These are phyloP conservation scores for Parmelia sp. DNA, from an alignment of 495 filamentous ascomycete species.

Conservation along the genomic window DNA sequence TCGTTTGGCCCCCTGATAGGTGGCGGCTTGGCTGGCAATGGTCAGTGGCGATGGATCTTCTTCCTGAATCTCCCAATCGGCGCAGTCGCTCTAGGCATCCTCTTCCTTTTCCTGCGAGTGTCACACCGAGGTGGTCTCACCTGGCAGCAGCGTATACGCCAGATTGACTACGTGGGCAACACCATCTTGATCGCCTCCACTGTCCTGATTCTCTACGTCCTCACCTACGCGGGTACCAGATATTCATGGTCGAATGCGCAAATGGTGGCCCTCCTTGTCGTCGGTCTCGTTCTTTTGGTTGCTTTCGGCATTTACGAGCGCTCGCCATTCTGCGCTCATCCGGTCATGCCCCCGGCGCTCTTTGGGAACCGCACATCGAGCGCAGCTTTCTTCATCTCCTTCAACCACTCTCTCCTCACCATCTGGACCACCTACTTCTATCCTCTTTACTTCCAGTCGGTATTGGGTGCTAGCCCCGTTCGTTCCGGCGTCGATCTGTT, in stretches of 20 bases:
- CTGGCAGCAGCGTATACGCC: conserved; percentile 32
- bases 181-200: conserved; percentile 42
- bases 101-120: conserved; percentile 44
- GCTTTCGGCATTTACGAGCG: conserved; percentile 19
- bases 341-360: conserved; percentile 22
- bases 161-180: conserved; percentile 52
- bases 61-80: conserved; percentile 61
- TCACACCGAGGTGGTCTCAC: conserved; percentile 23
- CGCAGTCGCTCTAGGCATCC: conserved; percentile 40
- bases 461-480: conserved; percentile 28
- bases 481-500: conserved; percentile 38
- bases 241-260: conserved; percentile 48
- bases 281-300: conserved; percentile 25
- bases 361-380: conserved; percentile 26
- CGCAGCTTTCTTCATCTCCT: conserved; percentile 25
- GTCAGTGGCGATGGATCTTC: conserved; percentile 54
- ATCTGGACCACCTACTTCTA: conserved; percentile 42
- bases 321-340: conserved; percentile 15
- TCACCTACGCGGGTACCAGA: conserved; percentile 51
- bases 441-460: conserved; percentile 45
- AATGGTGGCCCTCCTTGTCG: conserved; percentile 34
- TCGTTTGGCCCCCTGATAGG: conserved; percentile 37
- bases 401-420: conserved; percentile 22
- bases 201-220: conserved; percentile 44
- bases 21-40: background rate